Conservation (phyloP, 371 early-diverging fungal genomes). For the Mortierella sp. region DNA sequence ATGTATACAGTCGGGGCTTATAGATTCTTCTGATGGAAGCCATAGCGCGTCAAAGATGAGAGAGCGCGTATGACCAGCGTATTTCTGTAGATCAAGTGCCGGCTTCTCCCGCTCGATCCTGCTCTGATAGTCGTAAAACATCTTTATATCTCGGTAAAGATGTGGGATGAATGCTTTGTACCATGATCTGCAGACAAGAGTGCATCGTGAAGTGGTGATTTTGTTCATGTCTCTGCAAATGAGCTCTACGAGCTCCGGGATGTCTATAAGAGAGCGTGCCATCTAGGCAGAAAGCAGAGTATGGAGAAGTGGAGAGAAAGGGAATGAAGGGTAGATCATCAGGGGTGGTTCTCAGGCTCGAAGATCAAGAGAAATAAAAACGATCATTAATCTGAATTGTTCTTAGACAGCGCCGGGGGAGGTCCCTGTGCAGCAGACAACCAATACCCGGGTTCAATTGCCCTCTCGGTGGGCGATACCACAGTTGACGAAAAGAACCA, state of each 20-base stretch:
- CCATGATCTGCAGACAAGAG: background rate
- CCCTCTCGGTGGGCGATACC: too few relatives aligned
- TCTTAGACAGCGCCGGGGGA: too few relatives aligned
- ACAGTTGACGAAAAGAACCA: too few relatives aligned
- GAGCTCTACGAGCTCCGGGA: background rate
- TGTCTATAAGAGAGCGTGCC: background rate
- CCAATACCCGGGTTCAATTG: too few relatives aligned
- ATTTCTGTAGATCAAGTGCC: background rate
- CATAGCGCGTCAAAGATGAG: background rate
- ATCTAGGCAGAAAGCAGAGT: background rate
- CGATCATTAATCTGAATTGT: too few relatives aligned
- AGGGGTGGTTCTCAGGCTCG: too few relatives aligned
- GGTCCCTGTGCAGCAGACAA: too few relatives aligned
- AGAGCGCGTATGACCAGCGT: background rate
- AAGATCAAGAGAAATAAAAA: too few relatives aligned
- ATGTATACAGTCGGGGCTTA: background rate
- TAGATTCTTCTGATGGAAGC: background rate
- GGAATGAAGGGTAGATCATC: background rate
- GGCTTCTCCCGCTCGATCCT: background rate
- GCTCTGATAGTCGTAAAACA: background rate
- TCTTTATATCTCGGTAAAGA: background rate
- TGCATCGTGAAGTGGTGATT: background rate
- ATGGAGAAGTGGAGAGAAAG: background rate
- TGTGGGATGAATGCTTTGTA: background rate
- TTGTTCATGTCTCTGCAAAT: background rate